Base-by-base conservation (phyloP, 1,284 basidiomycete genomes). In the Sutorius eximius region DNA sequence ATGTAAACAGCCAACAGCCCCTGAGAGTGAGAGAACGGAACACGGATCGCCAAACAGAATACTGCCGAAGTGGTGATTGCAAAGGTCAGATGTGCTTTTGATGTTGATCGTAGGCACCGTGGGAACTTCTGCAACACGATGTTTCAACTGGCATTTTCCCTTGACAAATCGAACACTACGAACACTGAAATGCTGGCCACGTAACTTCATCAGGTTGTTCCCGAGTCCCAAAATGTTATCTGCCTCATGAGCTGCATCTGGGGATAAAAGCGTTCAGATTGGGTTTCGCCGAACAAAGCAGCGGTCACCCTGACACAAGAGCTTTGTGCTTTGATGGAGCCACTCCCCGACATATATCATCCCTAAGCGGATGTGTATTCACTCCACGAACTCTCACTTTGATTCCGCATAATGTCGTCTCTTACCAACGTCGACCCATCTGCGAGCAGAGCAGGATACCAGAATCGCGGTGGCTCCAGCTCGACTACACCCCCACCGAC, bases 251-350 rank as follows among this genome's bases (percentile, higher is more conserved):
- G 24, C 33, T 55, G 30, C 11, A 10, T 46, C 12, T 11, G 46
- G 32, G 18, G 20, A 32, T 7, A 34, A 45, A 32, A 18, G 15
- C 37, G 29, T 24, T 30, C 20, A 13, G 42, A 47, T 52, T 7
- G 11, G 45, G 40, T 12, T 33, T 20, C 29, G 18, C 22, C 18
- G 41, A 50, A 63, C 59, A 64, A 62, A 53, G 59, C 45, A 51
- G 24, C 2, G 11, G 42, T 32, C 53, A 49, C 49, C 43, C 27
- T 34, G 40, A 22, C 42, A 48, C 53, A 30, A 32, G 37, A 16
- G 37, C 65, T 58, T 64, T 67, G 52, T 63, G 51, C 53, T 49
- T 61, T 48, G 45, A 32, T 37, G 36, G 48, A 59, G 51, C 52
- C 52, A 64, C 56, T 13, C 24, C 36, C 22, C 30, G 37, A 16